Base-by-base conservation (phyloP, 495 filamentous ascomycete genomes). In the Baudoinia panamericana region DNA sequence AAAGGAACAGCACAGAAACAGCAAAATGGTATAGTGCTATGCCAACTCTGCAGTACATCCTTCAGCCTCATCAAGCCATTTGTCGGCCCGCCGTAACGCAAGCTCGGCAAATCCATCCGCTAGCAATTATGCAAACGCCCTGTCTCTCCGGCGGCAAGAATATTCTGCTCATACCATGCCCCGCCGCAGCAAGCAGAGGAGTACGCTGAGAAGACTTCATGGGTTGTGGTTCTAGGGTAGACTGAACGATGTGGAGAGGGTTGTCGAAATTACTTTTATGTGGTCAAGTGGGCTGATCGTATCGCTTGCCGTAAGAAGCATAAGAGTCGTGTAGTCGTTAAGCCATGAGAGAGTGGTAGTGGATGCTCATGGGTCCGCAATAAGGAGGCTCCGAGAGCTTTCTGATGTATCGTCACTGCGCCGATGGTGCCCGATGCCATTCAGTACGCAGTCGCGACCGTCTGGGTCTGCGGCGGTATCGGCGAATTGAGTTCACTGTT, bases 1-100 rank as follows among this genome's bases (percentile, higher is more conserved):
- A n/a, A n/a, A n/a, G n/a, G n/a, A n/a, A n/a, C n/a, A n/a, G n/a
- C n/a, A n/a, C n/a, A n/a, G n/a, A n/a, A n/a, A n/a, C n/a, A n/a
- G n/a, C n/a, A n/a, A 37, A 26, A 37, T 37, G 34, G 34, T 37
- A 37, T 37, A 37, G 20, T 19, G 18, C 34, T 37, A 25, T 24
- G 34, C 33, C 34, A 25, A 37, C 18, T 19, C 31, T 19, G 12
- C 15, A 34, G 22, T n/a, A n/a, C n/a, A n/a, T n/a, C n/a, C n/a
- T n/a, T n/a, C n/a, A n/a, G n/a, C n/a, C n/a, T n/a, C n/a, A n/a
- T n/a, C n/a, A n/a, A n/a, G n/a, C n/a, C n/a, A n/a, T n/a, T n/a
- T n/a, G n/a, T n/a, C n/a, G n/a, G n/a, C n/a, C n/a, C n/a, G n/a
- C n/a, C n/a, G n/a, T n/a, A n/a, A n/a, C n/a, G 31, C 31, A 37